Percentiles rank a stretch among this genome's conserved stretches.
phyloP scores from a whole-genome alignment of 2,329 filamentous ascomycete genomes.

The Phialophora chinensis region DNA sequence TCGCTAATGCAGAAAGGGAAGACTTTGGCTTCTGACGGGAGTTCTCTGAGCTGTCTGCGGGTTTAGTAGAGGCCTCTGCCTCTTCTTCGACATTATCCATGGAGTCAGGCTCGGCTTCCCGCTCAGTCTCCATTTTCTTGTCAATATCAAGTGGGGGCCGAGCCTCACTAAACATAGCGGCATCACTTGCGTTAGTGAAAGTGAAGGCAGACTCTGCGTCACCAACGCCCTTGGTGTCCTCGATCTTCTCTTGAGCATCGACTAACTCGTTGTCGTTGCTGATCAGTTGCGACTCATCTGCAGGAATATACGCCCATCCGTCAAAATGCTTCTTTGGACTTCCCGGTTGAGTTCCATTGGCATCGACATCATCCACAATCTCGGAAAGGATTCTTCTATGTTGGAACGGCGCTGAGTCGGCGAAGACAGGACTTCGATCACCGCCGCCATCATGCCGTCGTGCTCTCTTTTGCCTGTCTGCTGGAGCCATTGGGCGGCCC shows the following conservation, averaged over 20 bases:
- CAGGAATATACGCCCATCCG: slow-evolving; percentile 39
- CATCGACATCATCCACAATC: slow-evolving; percentile 28
- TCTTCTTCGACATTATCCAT: slow-evolving; percentile 12
- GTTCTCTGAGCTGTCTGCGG: neutral
- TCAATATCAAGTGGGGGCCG: slow-evolving; percentile 49
- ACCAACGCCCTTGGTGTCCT: slow-evolving; percentile 45
- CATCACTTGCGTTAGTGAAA: slow-evolving; percentile 56
- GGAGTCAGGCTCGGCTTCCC: slow-evolving; percentile 8
- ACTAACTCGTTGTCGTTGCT: slow-evolving; percentile 49
- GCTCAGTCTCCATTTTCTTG: slow-evolving; percentile 12
- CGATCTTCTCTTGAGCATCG: slow-evolving; percentile 48
- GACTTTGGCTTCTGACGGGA: slow-evolving; percentile 54
- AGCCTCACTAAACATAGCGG: slow-evolving; percentile 59
- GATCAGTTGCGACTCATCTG: slow-evolving; percentile 43
- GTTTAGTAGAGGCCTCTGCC: slow-evolving; percentile 4
- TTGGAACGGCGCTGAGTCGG: slow-evolving; percentile 52
- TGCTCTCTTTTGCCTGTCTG: slow-evolving; percentile 76
- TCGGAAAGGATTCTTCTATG: slow-evolving; percentile 32
- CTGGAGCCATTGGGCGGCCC: slow-evolving; percentile 66
- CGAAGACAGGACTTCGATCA: slow-evolving; percentile 77
- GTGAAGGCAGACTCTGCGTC: slow-evolving; percentile 62
- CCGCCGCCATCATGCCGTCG: slow-evolving; percentile 67
- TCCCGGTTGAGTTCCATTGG: slow-evolving; percentile 19
- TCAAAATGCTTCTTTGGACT: slow-evolving; percentile 30
- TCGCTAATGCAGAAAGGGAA: slow-evolving; percentile 73